Conservation (phyloP, 495 filamentous ascomycete genomes). For the Penicillium odoratum region DNA sequence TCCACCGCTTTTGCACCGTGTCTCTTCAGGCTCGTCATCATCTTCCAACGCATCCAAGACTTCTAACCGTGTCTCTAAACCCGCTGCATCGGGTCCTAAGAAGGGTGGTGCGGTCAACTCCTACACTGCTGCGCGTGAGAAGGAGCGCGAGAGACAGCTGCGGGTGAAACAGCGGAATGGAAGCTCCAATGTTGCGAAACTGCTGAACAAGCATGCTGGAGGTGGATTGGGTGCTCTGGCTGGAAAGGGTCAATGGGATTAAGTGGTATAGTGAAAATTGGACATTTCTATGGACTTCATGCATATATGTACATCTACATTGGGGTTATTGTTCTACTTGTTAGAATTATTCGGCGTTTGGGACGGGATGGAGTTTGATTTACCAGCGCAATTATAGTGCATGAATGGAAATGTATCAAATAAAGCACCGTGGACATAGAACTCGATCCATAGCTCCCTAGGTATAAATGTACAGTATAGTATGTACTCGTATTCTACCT, state of each 20-base stretch:
- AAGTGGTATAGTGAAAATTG: not conserved
- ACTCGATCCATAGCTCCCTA: not conserved
- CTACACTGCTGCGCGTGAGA: conserved; percentile 74
- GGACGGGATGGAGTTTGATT: not conserved
- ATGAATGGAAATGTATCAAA: too few relatives aligned
- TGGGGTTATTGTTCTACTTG: not conserved
- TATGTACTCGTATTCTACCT: too few relatives aligned
- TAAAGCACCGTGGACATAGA: too few relatives aligned
- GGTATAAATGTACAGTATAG: not conserved
- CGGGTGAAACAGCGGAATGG: conserved; percentile 47
- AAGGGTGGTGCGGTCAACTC: conserved; percentile 76
- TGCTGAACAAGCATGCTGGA: conserved; percentile 39
- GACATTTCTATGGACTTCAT: not conserved
- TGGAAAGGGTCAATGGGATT: conserved; percentile 43
- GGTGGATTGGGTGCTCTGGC: conserved; percentile 35
- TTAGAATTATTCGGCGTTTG: not conserved
- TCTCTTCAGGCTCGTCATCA: conserved; percentile 62
- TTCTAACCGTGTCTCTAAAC: conserved; percentile 41
- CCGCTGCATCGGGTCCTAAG: conserved; percentile 57
- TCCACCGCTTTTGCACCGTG: conserved; percentile 74
- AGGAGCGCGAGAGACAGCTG: conserved; percentile 61
- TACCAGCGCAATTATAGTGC: too few relatives aligned
- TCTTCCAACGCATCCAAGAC: conserved; percentile 26
- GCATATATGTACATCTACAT: not conserved
- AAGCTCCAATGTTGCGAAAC: conserved; percentile 35